Conservation (phyloP, 768 basidiomycete species). For the Pulveroboletus sp. region DNA sequence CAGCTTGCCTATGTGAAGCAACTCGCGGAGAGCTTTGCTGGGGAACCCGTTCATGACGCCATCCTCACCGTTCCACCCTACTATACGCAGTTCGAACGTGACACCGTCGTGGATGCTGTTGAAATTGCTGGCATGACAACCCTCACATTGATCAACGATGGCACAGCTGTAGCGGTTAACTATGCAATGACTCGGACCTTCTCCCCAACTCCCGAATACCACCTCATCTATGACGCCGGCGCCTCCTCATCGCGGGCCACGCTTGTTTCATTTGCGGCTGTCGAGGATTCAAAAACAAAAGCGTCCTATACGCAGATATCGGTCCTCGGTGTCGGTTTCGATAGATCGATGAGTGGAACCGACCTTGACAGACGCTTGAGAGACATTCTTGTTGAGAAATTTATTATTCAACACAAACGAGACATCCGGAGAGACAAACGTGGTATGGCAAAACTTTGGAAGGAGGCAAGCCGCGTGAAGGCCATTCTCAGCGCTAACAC, state of each 20-base stretch:
- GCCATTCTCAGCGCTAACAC: constrained; percentile 88
- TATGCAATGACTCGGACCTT: constrained; percentile 96
- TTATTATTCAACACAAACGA: constrained; percentile 65
- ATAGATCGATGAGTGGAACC: constrained; percentile 71
- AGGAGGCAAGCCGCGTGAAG: constrained; percentile 90
- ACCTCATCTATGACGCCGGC: constrained; percentile 93
- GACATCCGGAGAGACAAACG: constrained; percentile 69
- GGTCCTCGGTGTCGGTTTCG: constrained; percentile 79
- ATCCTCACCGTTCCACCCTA: constrained; percentile 88
- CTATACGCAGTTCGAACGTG: constrained; percentile 87
- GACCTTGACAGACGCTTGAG: constrained; percentile 80
- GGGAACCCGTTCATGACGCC: constrained; percentile 77
- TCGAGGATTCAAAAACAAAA: constrained; percentile 46
- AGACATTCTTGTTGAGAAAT: constrained; percentile 71
- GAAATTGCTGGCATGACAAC: constrained; percentile 86
- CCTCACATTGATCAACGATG: constrained; percentile 86
- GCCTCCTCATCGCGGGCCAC: constrained; percentile 79
- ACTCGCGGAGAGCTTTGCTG: constrained; percentile 72
- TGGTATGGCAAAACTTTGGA: constrained; percentile 91
- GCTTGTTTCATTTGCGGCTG: constrained; percentile 57
- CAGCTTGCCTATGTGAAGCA: constrained; percentile 87
- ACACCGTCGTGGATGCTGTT: constrained; percentile 86
- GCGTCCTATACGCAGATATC: constrained; percentile 62
- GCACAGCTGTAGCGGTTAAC: constrained; percentile 93
- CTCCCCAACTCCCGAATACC: constrained; percentile 63